These are phyloP conservation scores for Ustilago sp. DNA, from an alignment of 1,284 basidiomycete genomes.

Conservation along the genomic window DNA sequence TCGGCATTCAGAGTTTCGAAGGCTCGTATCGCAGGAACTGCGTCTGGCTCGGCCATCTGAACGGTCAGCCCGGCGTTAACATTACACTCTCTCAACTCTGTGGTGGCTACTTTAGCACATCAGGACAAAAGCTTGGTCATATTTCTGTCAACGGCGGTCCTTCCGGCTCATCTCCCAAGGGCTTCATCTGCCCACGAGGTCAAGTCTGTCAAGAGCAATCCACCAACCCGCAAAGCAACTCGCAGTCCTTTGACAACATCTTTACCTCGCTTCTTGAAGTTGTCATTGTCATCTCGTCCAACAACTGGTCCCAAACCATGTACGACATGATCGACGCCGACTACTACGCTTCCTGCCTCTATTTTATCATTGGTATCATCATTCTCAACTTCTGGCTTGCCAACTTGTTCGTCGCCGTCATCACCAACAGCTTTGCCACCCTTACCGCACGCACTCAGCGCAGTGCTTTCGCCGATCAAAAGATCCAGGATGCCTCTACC, in stretches of 20 bases:
- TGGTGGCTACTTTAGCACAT: conserved; percentile 54
- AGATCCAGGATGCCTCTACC: conserved; percentile 24
- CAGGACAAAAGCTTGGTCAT: conserved; percentile 35
- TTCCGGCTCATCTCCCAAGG: conserved; percentile 53
- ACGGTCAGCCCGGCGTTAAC: conserved; percentile 55
- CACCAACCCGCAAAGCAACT: conserved; percentile 77
- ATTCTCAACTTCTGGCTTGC: conserved; percentile 74
- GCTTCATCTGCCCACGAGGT: conserved; percentile 67
- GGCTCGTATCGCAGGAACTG: conserved; percentile 67
- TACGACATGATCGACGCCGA: conserved; percentile 92
- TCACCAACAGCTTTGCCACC: conserved; percentile 92
- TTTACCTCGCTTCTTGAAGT: conserved; percentile 86
- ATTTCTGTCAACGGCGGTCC: conserved; percentile 31
- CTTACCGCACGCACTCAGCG: conserved; percentile 88
- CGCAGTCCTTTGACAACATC: conserved; percentile 91
- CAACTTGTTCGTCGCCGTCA: conserved; percentile 94
- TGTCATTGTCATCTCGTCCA: conserved; percentile 81
- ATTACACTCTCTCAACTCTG: conserved; percentile 62
- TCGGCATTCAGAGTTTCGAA: conserved; percentile 68
- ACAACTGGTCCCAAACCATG: conserved; percentile 77
- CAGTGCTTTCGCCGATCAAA: conserved; percentile 85
- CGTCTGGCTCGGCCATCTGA: conserved; percentile 62
- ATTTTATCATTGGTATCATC: conserved; percentile 80
- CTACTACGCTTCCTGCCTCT: conserved; percentile 86
- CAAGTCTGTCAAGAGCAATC: conserved; percentile 66